phyloP scores from a whole-genome alignment of 1,284 basidiomycete species.

The Leccinum laetum region DNA sequence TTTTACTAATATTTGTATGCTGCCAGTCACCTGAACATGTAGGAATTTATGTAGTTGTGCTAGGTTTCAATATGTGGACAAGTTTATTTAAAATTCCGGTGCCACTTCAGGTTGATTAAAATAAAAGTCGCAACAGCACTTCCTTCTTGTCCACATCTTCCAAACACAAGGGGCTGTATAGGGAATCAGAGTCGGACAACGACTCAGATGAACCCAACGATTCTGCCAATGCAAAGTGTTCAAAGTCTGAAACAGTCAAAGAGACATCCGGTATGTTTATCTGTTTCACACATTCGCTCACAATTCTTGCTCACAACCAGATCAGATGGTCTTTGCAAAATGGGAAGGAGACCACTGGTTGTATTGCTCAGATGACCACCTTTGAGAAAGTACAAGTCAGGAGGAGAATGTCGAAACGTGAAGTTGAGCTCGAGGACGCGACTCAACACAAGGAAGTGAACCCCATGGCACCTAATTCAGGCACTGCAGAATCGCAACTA shows the following conservation, averaged over 20 bases:
- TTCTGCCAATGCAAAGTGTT: too few species aligned
- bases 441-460: background rate
- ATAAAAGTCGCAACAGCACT: too few species aligned
- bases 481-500: background rate
- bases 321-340: background rate
- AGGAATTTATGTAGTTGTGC: too few species aligned
- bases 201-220: too few species aligned
- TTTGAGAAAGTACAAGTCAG: background rate
- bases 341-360: background rate
- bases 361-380: background rate
- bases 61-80: too few species aligned
- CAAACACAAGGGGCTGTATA: too few species aligned
- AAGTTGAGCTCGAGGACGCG: background rate
- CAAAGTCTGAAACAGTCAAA: background rate
- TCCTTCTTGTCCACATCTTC: too few species aligned
- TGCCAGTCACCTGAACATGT: too few species aligned
- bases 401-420: background rate
- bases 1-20: too few species aligned
- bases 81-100: too few species aligned
- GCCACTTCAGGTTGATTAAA: too few species aligned
- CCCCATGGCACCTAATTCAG: background rate
- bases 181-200: too few species aligned
- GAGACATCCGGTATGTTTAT: background rate
- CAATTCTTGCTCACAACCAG: background rate
- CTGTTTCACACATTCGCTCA: background rate